Evolutionary conservation across 805 yeast species (phyloP), one percentile per base, ranked within the genome.

Genomic region (Nakazawaea populi): DNA sequence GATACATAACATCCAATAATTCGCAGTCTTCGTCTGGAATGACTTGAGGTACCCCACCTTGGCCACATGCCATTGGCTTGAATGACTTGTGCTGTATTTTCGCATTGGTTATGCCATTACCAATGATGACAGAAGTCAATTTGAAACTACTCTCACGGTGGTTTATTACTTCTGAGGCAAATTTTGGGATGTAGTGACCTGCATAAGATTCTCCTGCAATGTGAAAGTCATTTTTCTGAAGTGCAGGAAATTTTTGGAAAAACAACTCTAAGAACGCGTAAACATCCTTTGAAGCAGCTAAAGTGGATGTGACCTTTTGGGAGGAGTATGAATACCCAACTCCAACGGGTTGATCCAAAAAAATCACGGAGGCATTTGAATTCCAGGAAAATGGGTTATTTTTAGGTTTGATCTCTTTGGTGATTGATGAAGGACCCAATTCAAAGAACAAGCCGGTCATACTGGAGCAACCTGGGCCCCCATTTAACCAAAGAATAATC

Each of bases 401-500:
- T 42, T 77, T 74, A 24, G 91, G 90, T 60, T 79, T 77, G 54
- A 83, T 65, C 29, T 85, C 79, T 38, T 77, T 65, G 52, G 73
- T 78, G 54, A 89, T 82, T 28, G 83, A 75, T 2, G 94, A 75
- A n/a, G 96, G 92, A 31, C 96, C 96, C 59, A 88, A 75, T 66
- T 89, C 96, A 64, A 88, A 87, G 64, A 89, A 85, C 57, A 87
- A 75, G 0, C 96, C 96, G 10, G 95, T 87, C 70, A 88, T 70
- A 9, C 96, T 87, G 11, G 95, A 87, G 70, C 96, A 89, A 4
- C 97, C 97, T 43, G 97, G 96, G 14, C 97, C 96, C 58, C 97
- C 97, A 64, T 89, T 89, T 63, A 89, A 76, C 96, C 97, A 91
- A 58, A 92, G 74, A 46, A 90, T 79, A 41, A 89, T 74, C 1